Base-by-base conservation (phyloP, 331 rosid species). In the Rosa hybrid region DNA sequence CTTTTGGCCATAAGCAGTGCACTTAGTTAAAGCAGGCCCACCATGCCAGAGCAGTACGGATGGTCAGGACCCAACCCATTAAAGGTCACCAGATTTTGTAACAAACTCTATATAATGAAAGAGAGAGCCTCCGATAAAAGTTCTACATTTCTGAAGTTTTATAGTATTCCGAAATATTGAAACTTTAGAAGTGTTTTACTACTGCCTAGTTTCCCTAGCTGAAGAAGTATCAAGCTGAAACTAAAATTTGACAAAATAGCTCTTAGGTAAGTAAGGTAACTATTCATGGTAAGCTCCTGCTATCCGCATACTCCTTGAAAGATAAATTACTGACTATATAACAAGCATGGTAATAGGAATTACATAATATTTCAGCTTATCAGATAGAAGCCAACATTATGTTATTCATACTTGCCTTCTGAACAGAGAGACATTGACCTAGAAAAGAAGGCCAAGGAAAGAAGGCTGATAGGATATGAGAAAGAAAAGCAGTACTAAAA, bases 391-490 rank as follows among this genome's bases (percentile, higher is more conserved):
- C 39, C 13, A 27, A 57, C 64, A 54, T 62, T 11, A 63, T 48
- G 54, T 46, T 77, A 64, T 63, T 46, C 39, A 48, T 48, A 34
- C 64, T 34, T 77, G 49, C 42, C 72, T 34, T 49, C 41, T n/a
- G 71, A n/a, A 68, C n/a, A 46, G 45, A 76, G 23, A 76, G 68
- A 60, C 20, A 62, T 25, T 68, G 59, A 42, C 8, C 75, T 85
- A 91, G 79, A 86, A 81, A 71, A 87, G 71, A 60, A 89, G 86
- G 80, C 42, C 81, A 81, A 80, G 85, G 45, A 89, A 73, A 42
- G 96, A 89, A 18, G 96, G 96, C 59, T 91, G 94, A 82, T 81
- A 90, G 65, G 97, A 82, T 64, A 91, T 89, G 76, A 91, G 94
- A 54, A 91, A 79, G 81, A 86, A 82, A 41, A 88, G 92, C 17